A percentile compares a stretch with the other conserved stretches of the same genome.
phyloP scores from a whole-genome alignment of 2,329 filamentous ascomycete genomes.

The Diaporthe destruens region DNA sequence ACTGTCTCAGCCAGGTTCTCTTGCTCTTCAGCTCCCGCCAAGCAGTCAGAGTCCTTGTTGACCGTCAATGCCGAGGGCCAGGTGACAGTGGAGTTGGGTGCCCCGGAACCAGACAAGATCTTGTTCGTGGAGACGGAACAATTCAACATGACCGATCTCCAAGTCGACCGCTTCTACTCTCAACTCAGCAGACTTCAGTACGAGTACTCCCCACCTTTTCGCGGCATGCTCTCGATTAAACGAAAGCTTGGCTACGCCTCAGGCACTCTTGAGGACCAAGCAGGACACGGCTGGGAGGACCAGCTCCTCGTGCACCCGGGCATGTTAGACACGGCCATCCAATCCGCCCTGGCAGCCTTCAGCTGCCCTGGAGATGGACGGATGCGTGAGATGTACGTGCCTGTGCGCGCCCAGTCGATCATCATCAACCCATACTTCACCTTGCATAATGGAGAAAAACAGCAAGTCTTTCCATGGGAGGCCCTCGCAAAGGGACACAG shows the following conservation, averaged over 20 bases:
- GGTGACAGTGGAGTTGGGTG: neutral
- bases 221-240: neutral
- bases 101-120: neutral
- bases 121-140: neutral
- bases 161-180: neutral
- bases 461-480: neutral
- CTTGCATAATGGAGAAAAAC: neutral
- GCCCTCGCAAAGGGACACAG: too few relatives aligned
- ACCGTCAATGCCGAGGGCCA: neutral
- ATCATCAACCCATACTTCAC: conserved; percentile 5
- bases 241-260: neutral
- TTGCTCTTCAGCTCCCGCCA: neutral
- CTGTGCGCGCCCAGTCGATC: neutral
- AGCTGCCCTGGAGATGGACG: neutral
- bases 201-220: neutral
- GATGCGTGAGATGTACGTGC: neutral
- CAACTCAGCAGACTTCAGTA: neutral
- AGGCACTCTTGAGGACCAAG: neutral
- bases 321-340: conserved; percentile 20
- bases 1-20: neutral
- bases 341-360: neutral
- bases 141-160: neutral
- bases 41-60: neutral
- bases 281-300: neutral
- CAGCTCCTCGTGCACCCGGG: neutral